Base-by-base conservation (phyloP, 1,284 basidiomycete species). In the Mycosarcoma maydis region DNA sequence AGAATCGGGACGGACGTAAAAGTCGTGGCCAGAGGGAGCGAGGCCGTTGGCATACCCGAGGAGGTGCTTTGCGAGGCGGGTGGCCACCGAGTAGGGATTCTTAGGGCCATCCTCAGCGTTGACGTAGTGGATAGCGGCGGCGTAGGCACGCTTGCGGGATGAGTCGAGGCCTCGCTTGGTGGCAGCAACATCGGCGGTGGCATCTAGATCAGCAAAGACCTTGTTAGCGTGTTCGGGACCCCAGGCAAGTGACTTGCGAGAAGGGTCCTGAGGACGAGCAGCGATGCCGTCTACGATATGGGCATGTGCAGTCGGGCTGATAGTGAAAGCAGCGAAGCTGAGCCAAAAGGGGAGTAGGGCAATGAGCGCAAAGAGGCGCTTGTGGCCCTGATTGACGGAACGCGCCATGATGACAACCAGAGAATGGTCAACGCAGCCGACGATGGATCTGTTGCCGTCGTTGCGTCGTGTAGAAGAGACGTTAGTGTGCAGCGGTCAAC, bases 1-100 rank as follows among this genome's bases (percentile, higher is more conserved):
- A n/a, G 70, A 73, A 46, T 76, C 75, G 30, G 61, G 60, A 17
- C 72, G 55, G 19, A 76, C 56, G 62, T 62, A 68, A n/a, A 76
- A 71, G 34, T 69, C 71, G 45, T 68, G 57, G 14, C 60, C 67
- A 6, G 43, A 40, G n/a, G 68, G 57, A 17, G 62, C 67, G 16
- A 54, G 50, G 23, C 52, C 59, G 36, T 62, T 32, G 22, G 54
- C 43, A 29, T 57, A 58, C n/a, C 56, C 59, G 17, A 72, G 59
- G 24, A 66, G 58, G 33, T 65, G 68, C 54, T 67, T 54, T 27
- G 71, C 71, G 10, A 73, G 56, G 6, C 65, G 52, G 29, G 56
- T 57, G 38, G 71, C 71, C 23, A 71, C 67, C 23, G 57, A 45
- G 29, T 69, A 44, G 17, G 71, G 61, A n/a, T 48, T 64, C 48